phyloP scores from a whole-genome alignment of 2,329 filamentous ascomycete species.

The Exserohilum rostratum region DNA sequence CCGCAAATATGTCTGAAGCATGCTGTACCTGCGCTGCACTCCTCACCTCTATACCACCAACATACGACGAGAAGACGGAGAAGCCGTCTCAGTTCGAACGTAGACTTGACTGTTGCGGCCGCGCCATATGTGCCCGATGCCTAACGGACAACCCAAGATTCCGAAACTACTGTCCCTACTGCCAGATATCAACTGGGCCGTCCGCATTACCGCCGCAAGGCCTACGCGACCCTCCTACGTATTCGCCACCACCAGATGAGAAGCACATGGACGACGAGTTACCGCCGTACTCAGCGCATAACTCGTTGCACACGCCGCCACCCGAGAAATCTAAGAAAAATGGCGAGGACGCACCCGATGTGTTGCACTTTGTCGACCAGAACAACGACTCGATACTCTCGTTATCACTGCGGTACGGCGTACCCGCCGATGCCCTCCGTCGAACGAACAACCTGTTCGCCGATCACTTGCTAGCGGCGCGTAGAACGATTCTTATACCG shows the following conservation, averaged over 20 bases:
- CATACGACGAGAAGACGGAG: constrained; percentile 62
- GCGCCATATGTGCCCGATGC: constrained; percentile 74
- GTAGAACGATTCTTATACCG: constrained; percentile 74
- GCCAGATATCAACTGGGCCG: constrained; percentile 70
- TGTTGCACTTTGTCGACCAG: constrained; percentile 76
- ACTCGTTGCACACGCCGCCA: constrained; percentile 24
- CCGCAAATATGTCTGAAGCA: constrained; percentile 48
- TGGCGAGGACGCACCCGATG: constrained; percentile 61
- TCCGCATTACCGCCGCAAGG: constrained; percentile 65
- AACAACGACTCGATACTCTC: constrained; percentile 70
- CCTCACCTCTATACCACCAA: constrained; percentile 61
- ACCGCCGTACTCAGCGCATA: constrained; percentile 53
- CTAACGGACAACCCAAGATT: constrained; percentile 73
- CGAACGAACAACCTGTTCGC: constrained; percentile 72
- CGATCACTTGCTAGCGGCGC: constrained; percentile 72
- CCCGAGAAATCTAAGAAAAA: constrained; percentile 38
- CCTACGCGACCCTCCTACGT: constrained; percentile 71
- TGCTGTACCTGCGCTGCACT: constrained; percentile 75
- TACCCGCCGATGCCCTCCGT: constrained; percentile 68
- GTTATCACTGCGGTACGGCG: constrained; percentile 72
- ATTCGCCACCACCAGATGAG: constrained; percentile 57
- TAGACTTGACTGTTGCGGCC: constrained; percentile 69
- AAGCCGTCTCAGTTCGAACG: constrained; percentile 67
- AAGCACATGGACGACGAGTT: constrained; percentile 45
- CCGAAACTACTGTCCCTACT: constrained; percentile 72